Evolutionary conservation across 805 yeast species (phyloP).

Genomic region (Wickerhamomyces rabaulensis): DNA sequence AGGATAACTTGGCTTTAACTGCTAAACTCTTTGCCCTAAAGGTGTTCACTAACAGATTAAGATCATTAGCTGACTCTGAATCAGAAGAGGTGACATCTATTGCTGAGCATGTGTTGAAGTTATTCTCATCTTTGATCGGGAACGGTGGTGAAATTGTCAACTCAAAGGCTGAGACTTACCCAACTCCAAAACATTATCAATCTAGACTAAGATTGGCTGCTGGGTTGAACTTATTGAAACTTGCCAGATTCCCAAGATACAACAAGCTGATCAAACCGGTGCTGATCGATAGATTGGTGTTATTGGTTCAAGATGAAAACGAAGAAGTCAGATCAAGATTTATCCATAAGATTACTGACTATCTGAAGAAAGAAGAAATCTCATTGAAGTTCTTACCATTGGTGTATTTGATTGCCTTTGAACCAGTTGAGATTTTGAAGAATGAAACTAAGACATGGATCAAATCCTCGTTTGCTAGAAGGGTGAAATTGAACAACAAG

Average conservation of each 20-base stretch:
- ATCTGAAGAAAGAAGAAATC: constrained; percentile 44
- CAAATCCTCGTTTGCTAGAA: constrained; percentile 43
- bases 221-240: constrained; percentile 57
- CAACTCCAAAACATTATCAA: constrained; percentile 62
- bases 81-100: constrained; percentile 33
- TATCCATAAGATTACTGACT: constrained; percentile 43
- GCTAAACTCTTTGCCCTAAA: constrained; percentile 50
- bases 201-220: constrained; percentile 62
- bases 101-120: constrained; percentile 61
- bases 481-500: constrained; percentile 18
- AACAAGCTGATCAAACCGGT: constrained; percentile 47
- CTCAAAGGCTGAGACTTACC: constrained; percentile 34
- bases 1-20: constrained; percentile 29
- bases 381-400: constrained; percentile 65
- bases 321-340: constrained; percentile 50
- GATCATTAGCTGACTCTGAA: constrained; percentile 26
- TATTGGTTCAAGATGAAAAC: constrained; percentile 64
- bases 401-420: constrained; percentile 71
- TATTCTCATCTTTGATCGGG: constrained; percentile 59
- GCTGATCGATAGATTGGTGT: constrained; percentile 47
- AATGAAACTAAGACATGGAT: constrained; percentile 65
- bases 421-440: constrained; percentile 51
- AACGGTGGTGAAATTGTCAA: constrained; percentile 75
- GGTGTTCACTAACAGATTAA: constrained; percentile 55
- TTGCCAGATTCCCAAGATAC: constrained; percentile 52